Conservation (phyloP, 2,329 filamentous ascomycete species). For the Pestalotiopsis sp. region DNA sequence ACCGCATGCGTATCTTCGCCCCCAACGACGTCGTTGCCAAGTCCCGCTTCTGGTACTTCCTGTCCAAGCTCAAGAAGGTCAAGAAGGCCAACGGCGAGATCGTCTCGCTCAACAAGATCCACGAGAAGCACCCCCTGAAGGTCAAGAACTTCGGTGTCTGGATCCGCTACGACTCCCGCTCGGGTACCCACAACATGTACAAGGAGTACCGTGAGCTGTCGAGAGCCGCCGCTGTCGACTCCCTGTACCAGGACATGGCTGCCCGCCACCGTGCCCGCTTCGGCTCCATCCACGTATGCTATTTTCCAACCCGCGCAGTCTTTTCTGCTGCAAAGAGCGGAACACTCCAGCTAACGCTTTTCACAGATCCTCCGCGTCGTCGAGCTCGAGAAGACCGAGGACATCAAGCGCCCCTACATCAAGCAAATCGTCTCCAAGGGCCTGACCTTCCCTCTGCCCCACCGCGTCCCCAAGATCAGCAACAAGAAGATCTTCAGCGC, state of each 20-base stretch:
- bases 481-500: conserved; percentile 92
- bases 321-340: not conserved
- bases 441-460: conserved; percentile 98
- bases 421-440: conserved; percentile 95
- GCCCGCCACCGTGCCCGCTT: conserved; percentile 98
- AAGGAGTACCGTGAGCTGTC: conserved; percentile 99
- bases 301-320: not conserved
- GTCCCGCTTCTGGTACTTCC: conserved; percentile 99
- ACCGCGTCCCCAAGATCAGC: conserved; percentile 83
- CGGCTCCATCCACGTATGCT: conserved; percentile 95
- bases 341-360: not conserved
- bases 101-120: conserved; percentile 94
- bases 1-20: conserved; percentile 99
- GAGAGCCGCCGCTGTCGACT: conserved; percentile 90
- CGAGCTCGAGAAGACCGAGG: conserved; percentile 92
- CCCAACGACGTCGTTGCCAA: conserved; percentile 98
- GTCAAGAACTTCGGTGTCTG: conserved; percentile 99
- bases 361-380: conserved; percentile 93
- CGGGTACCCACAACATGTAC: conserved; percentile 99
- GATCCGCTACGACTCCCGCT: conserved; percentile 99
- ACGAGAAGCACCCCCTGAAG: conserved; percentile 98
- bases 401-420: conserved; percentile 98
- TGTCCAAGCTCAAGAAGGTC: conserved; percentile 98
- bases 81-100: conserved; percentile 99
- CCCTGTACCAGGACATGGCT: conserved; percentile 99